Conservation (phyloP, 2,329 filamentous ascomycete genomes). For the Sarocladium strictum region DNA sequence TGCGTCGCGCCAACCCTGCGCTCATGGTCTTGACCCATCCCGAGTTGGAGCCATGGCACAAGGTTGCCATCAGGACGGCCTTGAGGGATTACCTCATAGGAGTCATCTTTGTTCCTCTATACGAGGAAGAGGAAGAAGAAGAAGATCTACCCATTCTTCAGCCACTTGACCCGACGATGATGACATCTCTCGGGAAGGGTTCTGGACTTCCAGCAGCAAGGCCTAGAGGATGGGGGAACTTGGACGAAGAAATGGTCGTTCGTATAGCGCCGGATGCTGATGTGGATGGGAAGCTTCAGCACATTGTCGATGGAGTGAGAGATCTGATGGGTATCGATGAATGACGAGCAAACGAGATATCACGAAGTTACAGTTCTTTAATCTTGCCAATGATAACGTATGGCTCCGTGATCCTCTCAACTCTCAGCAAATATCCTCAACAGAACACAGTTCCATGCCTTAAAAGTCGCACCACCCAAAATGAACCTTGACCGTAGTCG, state of each 20-base stretch:
- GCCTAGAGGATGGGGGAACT: background rate
- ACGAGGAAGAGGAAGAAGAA: constrained; percentile 15
- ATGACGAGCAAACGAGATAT: too few relatives aligned
- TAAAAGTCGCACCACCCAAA: too few relatives aligned
- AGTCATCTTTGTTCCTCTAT: constrained; percentile 23
- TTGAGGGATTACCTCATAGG: constrained; percentile 23
- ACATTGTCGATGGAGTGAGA: constrained; percentile 16
- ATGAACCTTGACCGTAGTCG: too few relatives aligned
- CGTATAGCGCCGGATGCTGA: constrained; percentile 15
- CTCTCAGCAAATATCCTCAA: too few relatives aligned
- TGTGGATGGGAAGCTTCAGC: constrained; percentile 17
- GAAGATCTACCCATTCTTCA: constrained; percentile 19
- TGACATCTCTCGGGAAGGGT: constrained; percentile 16
- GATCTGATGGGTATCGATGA: constrained; percentile 13
- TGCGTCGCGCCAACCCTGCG: constrained; percentile 18
- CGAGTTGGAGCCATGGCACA: constrained; percentile 23
- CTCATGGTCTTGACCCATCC: constrained; percentile 25
- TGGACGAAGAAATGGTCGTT: constrained; percentile 19
- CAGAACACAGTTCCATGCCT: too few relatives aligned
- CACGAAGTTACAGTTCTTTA: too few relatives aligned
- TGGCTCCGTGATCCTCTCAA: too few relatives aligned
- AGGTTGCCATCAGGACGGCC: constrained; percentile 17
- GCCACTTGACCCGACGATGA: constrained; percentile 21
- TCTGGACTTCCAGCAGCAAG: constrained; percentile 4
- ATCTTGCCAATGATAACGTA: too few relatives aligned